Base-by-base conservation (phyloP, 129 eudicot species). In the Lonicera japonica region DNA sequence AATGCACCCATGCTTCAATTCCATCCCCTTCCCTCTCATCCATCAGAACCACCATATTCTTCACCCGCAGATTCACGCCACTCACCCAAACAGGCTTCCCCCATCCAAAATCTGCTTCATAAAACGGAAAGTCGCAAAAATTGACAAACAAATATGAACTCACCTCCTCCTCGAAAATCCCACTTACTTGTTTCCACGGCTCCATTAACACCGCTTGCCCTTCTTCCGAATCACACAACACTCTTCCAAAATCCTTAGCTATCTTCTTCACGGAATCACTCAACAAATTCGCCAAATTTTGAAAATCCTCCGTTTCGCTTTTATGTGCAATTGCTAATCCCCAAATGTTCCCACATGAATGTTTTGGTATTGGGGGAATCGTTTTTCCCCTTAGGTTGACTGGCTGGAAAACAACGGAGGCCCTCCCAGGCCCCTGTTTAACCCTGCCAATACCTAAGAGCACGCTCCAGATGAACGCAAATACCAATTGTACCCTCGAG, bases 381-480 rank as follows among this genome's bases (percentile, higher is more conserved):
- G 61, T 55, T 77, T 60, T 66, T 0, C 5, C 70, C 47, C 82
- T 46, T 19, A 77, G 52, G 21, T 77, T 71, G 1, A 77, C 51
- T 4, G 77, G 29, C 11, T 70, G 77, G 5, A 18, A 0, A 2
- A 77, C 15, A 14, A 55, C 0, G 18, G 60, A 65, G 10, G 20
- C 63, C 19, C 73, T 66, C 9, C 70, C 41, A 0, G 14, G 13
- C 15, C 60, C 73, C 1, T 56, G 52, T 47, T 40, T 54, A 8
- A 51, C 73, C 0, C 57, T n/a, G 43, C 34, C 65, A 0, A 55
- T 14, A 17, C 16, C 51, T 2, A 71, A 24, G 0, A 64, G 19
- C 24, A 54, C 70, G 20, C 58, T 56, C 29, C 56, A 52, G 1
- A 71, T 41, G 0, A 71, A 4, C 2, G 58, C 70, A 36, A 39